Evolutionary conservation across 352 stramenopile species (phyloP), one percentile per base, ranked within the genome.

Genomic region (Saprolegnia parasitica): DNA sequence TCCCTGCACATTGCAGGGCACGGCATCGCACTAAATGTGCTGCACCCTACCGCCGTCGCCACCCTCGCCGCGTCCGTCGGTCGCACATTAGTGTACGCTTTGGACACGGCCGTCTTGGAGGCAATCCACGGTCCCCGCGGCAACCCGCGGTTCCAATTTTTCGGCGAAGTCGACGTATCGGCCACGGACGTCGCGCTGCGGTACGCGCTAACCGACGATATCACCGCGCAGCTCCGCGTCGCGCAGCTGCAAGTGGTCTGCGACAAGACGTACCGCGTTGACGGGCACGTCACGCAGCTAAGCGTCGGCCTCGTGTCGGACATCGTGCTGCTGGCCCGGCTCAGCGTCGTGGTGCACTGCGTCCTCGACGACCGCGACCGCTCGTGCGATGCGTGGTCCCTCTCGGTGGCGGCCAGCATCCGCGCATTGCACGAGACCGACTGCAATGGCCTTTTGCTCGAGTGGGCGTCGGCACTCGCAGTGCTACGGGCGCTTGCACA

Each of bases 101-200:
- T 67, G 20, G 50, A 67, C 29, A 40, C 58, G 58, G 49, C 58
- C 1, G 11, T 32, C 6, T 39, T 67, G 18, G 58, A 67, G 3
- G 21, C 49, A 3, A 35, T 11, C 10, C 4, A 42, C 40, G 42
- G 24, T 4, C 42, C 3, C 9, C 23, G 4, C 13, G 40, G 52
- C 21, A 67, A 67, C 45, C 58, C 58, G 35, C 58, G 58, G 20
- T 24, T 55, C 23, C 56, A 56, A 42, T 42, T 42, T n/a, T 67
- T 67, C 54, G 58, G 58, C 39, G 21, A 21, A n/a, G n/a, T 67
- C n/a, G 58, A 67, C 24, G 42, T 67, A 1, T 37, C 37, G 9
- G 2, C 54, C 20, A 29, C 26, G 40, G 42, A 67, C 1, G 39
- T 11, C 37, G 37, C 39, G 40, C 54, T 24, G 40, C 4, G 6